Base-by-base conservation (phyloP, 169 alveolate species). In the Theileria equi region DNA sequence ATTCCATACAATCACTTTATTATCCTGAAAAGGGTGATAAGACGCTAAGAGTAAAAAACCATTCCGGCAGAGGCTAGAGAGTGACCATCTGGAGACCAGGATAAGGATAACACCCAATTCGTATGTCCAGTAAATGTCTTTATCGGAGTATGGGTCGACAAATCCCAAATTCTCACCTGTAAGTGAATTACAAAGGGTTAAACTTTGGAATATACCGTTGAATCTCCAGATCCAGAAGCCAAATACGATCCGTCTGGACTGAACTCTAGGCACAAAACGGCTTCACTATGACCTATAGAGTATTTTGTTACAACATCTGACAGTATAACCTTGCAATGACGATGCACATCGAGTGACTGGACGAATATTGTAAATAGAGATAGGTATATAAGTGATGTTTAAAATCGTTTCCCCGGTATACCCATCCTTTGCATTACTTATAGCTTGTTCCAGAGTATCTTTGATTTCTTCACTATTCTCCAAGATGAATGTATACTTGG, bases 171-270 rank as follows among this genome's bases (percentile, higher is more conserved):
- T 45, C 97, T 82, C 28, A 95, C 92, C 76, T 64, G 26, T 5
- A 53, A 23, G 8, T 26, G 10, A 60, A 4, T 60, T 44, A 60
- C 23, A 1, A 21, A 31, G 21, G 13, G 10, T 48, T 11, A 48
- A 10, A 48, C 47, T 10, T 13, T n/a, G 38, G 19, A 19, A 13
- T 8, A 13, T 32, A 77, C 93, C 8, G 96, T 90, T 11, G 94
- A 84, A 74, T 96, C 99, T 32, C 98, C 98, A 21, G 97, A 92
- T 1, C 98, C 99, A 0, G 97, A 88, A 10, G 97, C 98, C 26
- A 96, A 67, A 19, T 83, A 68, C 36, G 87, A 82, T 26, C 98
- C 92, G 62, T 93, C 95, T 7, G 98, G 96, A 43, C 98, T 93
- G 73, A 93, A 93, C 23, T 93, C 89, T 44, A 89, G 73, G 60